Evolutionary conservation across 331 rosid species (phyloP).

Genomic region (Quercus tomentella): DNA sequence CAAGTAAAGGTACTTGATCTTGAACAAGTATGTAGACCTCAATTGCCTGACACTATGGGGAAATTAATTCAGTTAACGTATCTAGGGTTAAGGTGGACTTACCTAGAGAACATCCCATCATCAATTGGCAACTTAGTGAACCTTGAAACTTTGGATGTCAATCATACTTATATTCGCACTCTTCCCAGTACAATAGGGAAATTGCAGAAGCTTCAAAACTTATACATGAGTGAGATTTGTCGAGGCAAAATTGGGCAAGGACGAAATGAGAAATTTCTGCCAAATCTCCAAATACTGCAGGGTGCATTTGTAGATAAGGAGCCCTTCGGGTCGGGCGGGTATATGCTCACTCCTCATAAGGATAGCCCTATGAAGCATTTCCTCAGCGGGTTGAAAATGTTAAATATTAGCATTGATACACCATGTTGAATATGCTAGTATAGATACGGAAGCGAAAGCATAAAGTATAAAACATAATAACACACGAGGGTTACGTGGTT

Average conservation of each 20-base stretch:
- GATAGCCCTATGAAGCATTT: conserved; percentile 14
- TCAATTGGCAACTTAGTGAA: conserved; percentile 19
- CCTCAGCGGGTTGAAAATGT: conserved; percentile 20
- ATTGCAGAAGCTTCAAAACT: conserved; percentile 21
- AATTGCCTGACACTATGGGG: too few species aligned
- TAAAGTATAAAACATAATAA: too few species aligned
- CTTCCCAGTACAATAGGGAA: conserved; percentile 36
- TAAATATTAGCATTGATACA: too few species aligned
- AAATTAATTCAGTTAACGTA: conserved; percentile 10
- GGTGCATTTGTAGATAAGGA: conserved; percentile 27
- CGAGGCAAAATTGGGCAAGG: conserved; percentile 13
- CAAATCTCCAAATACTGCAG: conserved; percentile 21
- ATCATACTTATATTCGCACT: conserved; percentile 20
- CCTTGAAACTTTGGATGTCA: conserved; percentile 8
- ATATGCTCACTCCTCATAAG: neutral
- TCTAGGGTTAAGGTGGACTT: conserved; percentile 41
- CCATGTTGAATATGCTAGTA: too few species aligned
- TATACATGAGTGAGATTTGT: conserved; percentile 17
- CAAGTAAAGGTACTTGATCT: too few species aligned
- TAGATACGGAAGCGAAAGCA: too few species aligned
- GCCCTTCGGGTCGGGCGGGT: too few species aligned
- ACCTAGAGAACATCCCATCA: conserved; percentile 21
- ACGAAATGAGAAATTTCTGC: conserved; percentile 1
- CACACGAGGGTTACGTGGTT: too few species aligned
- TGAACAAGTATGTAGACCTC: too few species aligned